These are phyloP conservation scores for Kodamaea sp. DNA, from an alignment of 1,139 yeast species.

Conservation along the genomic window DNA sequence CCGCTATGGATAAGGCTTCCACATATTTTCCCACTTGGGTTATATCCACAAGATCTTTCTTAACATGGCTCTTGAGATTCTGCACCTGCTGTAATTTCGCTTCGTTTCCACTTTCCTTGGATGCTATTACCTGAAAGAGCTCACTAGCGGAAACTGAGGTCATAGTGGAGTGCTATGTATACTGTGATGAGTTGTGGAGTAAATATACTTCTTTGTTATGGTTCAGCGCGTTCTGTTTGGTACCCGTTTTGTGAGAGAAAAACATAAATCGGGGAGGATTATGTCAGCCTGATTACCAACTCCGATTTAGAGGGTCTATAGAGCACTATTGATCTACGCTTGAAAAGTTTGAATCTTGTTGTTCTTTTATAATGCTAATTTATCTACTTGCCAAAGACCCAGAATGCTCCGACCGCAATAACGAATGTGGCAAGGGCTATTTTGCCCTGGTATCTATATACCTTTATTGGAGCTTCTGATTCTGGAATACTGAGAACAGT, in stretches of 20 bases:
- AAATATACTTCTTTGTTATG: no score
- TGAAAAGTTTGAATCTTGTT: no score
- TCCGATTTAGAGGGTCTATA: no score
- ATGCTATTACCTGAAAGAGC: slow-evolving; percentile 26
- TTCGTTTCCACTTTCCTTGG: slow-evolving; percentile 19
- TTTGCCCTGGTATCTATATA: slow-evolving; percentile 4
- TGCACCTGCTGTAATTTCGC: slow-evolving; percentile 43
- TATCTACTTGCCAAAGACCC: slow-evolving; percentile 8
- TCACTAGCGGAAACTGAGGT: slow-evolving; percentile 22
- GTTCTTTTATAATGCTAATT: no score
- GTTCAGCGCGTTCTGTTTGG: no score
- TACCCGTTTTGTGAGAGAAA: no score
- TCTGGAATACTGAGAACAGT: slow-evolving; percentile 4
- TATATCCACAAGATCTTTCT: slow-evolving; percentile 62
- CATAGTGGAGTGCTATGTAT: no score
- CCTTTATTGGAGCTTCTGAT: neutral
- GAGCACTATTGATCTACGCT: no score
- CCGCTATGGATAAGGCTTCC: slow-evolving; percentile 53
- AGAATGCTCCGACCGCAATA: slow-evolving; percentile 5
- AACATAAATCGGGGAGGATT: no score
- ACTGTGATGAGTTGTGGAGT: no score
- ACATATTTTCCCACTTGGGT: slow-evolving; percentile 56
- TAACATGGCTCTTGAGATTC: slow-evolving; percentile 67
- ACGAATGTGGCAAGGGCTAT: slow-evolving; percentile 6
- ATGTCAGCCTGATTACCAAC: no score